A percentile compares a stretch with the other conserved stretches of the same genome.
Evolutionary conservation across 805 yeast genomes (phyloP).

Genomic region (Teunomyces cretensis): DNA sequence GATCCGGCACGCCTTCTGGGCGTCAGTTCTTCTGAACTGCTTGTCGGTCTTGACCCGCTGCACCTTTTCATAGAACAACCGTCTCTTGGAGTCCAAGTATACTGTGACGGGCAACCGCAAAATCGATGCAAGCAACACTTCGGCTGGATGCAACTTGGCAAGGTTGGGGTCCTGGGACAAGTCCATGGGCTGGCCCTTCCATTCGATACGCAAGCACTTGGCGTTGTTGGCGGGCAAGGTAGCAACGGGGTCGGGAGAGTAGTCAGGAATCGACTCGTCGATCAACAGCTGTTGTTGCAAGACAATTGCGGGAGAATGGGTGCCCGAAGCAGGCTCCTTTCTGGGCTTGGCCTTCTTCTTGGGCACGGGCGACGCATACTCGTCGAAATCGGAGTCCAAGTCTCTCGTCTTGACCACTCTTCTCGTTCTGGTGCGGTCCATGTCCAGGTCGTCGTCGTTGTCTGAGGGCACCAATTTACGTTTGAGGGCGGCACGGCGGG

Average conservation of each 20-base stretch:
- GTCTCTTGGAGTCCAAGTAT: slow-evolving; percentile 64
- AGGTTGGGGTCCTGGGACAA: slow-evolving; percentile 73
- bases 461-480: slow-evolving; percentile 10
- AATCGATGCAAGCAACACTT: slow-evolving; percentile 79
- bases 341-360: slow-evolving; percentile 43
- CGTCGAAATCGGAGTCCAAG: slow-evolving; percentile 17
- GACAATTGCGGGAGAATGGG: slow-evolving; percentile 26
- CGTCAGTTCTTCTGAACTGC: slow-evolving; percentile 94
- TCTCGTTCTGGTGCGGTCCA: slow-evolving; percentile 58
- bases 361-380: slow-evolving; percentile 28
- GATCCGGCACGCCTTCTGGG: slow-evolving; percentile 95
- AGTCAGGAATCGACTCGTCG: slow-evolving; percentile 77
- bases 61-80: slow-evolving; percentile 88
- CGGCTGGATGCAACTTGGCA: slow-evolving; percentile 85
- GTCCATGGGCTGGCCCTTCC: slow-evolving; percentile 99
- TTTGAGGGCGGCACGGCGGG: slow-evolving; percentile 6
- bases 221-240: slow-evolving; percentile 64
- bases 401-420: slow-evolving; percentile 45
- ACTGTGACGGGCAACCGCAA: slow-evolving; percentile 84
- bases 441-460: slow-evolving; percentile 16
- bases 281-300: slow-evolving; percentile 49
- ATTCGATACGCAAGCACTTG: slow-evolving; percentile 81
- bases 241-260: slow-evolving; percentile 61
- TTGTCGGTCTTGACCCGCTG: slow-evolving; percentile 64
- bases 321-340: slow-evolving; percentile 26